Evolutionary conservation across 345 rosid genomes (phyloP).

Genomic region (Hibiscus tridactylites): DNA sequence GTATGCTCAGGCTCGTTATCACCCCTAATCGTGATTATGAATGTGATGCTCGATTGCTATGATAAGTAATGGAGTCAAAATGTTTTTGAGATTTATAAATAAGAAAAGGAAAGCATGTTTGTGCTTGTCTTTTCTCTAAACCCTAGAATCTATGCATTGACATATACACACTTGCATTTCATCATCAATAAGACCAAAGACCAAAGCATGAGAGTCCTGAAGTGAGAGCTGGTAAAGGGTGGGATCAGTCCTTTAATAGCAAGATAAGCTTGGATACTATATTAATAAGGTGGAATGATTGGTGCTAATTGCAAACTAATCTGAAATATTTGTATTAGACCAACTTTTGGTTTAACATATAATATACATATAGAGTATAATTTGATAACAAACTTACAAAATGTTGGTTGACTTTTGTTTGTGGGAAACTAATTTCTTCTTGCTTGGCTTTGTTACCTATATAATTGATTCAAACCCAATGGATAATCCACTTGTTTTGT

Average conservation of each 20-base stretch:
- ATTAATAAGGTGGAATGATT: neutral
- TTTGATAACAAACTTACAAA: neutral
- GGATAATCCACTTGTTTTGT: neutral
- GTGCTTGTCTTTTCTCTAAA: slow-evolving; percentile 62
- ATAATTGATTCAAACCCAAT: neutral
- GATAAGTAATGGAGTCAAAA: neutral
- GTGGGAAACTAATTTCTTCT: neutral
- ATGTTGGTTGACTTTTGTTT: slow-evolving; percentile 8
- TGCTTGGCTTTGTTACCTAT: neutral
- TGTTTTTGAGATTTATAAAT: neutral
- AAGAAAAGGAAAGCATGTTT: slow-evolving; percentile 32
- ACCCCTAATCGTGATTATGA: too few species aligned
- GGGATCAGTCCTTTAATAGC: neutral
- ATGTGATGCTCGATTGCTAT: too few species aligned
- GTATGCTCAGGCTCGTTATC: too few species aligned
- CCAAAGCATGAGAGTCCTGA: slow-evolving; percentile 12
- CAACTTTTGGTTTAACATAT: neutral
- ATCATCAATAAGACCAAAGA: slow-evolving; percentile 38
- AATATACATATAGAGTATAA: neutral
- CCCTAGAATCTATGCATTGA: slow-evolving; percentile 52
- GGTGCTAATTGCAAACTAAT: slow-evolving; percentile 1
- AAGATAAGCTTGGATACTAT: slow-evolving; percentile 33
- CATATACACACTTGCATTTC: slow-evolving; percentile 22
- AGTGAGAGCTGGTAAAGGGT: slow-evolving; percentile 40
- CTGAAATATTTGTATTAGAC: neutral